Evolutionary conservation across 208 protist genomes (phyloP), one percentile per base, ranked within the genome.

Genomic region (Trypanosoma rangeli): DNA sequence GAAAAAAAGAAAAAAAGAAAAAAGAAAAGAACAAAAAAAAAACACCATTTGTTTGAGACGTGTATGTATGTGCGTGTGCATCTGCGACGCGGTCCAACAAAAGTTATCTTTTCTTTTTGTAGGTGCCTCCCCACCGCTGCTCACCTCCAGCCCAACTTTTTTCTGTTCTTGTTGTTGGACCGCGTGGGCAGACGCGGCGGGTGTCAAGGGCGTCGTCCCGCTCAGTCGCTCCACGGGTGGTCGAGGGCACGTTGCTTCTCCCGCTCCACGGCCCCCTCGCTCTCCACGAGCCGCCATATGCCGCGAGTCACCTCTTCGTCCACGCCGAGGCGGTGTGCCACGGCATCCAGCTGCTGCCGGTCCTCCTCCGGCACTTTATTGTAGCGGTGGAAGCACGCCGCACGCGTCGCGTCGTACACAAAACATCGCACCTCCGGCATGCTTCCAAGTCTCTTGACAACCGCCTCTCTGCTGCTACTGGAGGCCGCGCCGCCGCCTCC

Each of bases 371-470:
- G 64, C 13, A 82, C 56, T 68, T 92, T 81, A 53, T 64, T 57
- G 55, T 76, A 73, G 56, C 76, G 67, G 70, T 92, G 79, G 62
- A 90, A 95, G 18, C 81, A 72, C 33, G 81, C 76, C 7, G 90
- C 90, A 2, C 75, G 74, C 85, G 93, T 92, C 10, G 87, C 81
- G 50, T 95, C 90, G 61, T 92, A 92, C 49, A 95, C 64, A 68
- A 93, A 95, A 73, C 90, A 95, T 22, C 87, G 87, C 28, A 85
- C 78, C 33, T 86, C 80, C 13, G 82, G 76, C 12, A 79, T 70
- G 24, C 62, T 60, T 26, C 75, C 58, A 3, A 95, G 80, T 29
- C 58, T 18, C 64, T 85, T 78, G 12, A 75, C 75, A 22, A 20
- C 52, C 1, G 37, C 73, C 24, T 13, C 67, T 12, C 13, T 15